A percentile compares a stretch with the other conserved stretches of the same genome.
phyloP scores from a whole-genome alignment of 768 basidiomycete genomes.

The Exsudoporus frostii region DNA sequence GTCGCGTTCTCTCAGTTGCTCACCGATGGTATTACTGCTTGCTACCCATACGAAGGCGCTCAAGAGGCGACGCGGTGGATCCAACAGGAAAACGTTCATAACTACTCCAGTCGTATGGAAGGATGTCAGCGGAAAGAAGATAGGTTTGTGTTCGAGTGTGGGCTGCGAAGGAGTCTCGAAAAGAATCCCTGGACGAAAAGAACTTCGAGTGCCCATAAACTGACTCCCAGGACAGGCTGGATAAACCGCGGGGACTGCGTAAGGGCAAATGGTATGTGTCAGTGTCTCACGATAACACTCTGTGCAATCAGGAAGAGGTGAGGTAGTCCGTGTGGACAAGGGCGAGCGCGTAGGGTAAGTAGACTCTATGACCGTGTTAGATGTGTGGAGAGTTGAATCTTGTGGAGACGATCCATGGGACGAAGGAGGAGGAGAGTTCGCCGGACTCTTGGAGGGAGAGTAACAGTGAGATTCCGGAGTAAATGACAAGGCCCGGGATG shows the following conservation, averaged over 20 bases:
- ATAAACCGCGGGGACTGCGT: slow-evolving; percentile 1
- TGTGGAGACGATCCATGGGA: slow-evolving; percentile 29
- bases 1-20: not conserved
- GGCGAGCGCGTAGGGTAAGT: slow-evolving; percentile 20
- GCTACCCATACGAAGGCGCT: slow-evolving; percentile 72
- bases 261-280: slow-evolving; percentile 1
- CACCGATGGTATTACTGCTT: slow-evolving; percentile 35
- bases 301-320: slow-evolving; percentile 20
- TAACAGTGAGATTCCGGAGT: slow-evolving; percentile 11
- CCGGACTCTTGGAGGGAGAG: slow-evolving; percentile 26
- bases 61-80: slow-evolving; percentile 56
- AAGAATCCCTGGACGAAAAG: slow-evolving; percentile 6
- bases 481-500: slow-evolving; percentile 13
- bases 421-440: slow-evolving; percentile 27
- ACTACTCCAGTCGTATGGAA: slow-evolving; percentile 67
- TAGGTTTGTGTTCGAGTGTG: slow-evolving; percentile 33
- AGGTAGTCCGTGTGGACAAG: slow-evolving; percentile 17
- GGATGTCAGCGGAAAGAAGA: slow-evolving; percentile 56
- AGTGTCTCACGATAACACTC: slow-evolving; percentile 17
- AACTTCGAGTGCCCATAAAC: not conserved
- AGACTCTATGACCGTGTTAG: slow-evolving; percentile 4
- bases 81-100: slow-evolving; percentile 75
- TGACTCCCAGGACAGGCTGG: slow-evolving; percentile 6
- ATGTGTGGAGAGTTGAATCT: slow-evolving; percentile 17
- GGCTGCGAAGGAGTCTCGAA: slow-evolving; percentile 13